A percentile compares a stretch with the other conserved stretches of the same genome.
phyloP scores from a whole-genome alignment of 306 rosid genomes.

The Prunus dulcis region DNA sequence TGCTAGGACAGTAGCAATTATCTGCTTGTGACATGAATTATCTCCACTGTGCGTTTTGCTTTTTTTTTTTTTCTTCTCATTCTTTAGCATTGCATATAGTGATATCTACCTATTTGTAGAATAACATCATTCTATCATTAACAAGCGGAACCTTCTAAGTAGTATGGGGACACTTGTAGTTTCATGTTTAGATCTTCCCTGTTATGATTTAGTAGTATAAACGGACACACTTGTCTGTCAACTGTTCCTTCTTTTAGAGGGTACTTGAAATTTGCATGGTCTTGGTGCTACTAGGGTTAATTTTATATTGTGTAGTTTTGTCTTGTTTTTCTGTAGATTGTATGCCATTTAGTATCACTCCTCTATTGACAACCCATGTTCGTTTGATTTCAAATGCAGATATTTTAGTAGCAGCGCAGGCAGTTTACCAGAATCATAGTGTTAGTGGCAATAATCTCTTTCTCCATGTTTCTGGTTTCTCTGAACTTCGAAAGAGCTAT shows the following conservation, averaged over 20 bases:
- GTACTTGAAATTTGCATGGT: neutral
- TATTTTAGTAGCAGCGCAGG: slow-evolving; percentile 66
- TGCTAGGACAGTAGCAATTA: neutral
- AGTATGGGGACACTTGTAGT: neutral
- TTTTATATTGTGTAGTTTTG: neutral
- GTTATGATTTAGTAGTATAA: neutral
- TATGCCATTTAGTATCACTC: neutral
- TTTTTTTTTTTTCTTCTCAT: neutral
- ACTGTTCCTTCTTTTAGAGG: neutral
- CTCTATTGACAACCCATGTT: slow-evolving; percentile 19
- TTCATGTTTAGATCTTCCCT: neutral
- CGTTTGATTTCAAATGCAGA: slow-evolving; percentile 59
- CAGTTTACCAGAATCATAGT: slow-evolving; percentile 70
- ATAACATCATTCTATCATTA: neutral
- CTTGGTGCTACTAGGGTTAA: neutral
- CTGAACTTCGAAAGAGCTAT: neutral
- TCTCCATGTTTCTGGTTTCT: neutral
- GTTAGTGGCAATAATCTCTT: slow-evolving; percentile 44
- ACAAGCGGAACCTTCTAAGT: no score
- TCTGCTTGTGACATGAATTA: neutral
- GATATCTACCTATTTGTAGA: neutral
- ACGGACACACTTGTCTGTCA: neutral
- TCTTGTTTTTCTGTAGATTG: neutral
- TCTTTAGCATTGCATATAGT: neutral
- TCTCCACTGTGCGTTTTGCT: no score